Evolutionary conservation across 768 basidiomycete species (phyloP).

Genomic region (Mycena olivaceomarginata): DNA sequence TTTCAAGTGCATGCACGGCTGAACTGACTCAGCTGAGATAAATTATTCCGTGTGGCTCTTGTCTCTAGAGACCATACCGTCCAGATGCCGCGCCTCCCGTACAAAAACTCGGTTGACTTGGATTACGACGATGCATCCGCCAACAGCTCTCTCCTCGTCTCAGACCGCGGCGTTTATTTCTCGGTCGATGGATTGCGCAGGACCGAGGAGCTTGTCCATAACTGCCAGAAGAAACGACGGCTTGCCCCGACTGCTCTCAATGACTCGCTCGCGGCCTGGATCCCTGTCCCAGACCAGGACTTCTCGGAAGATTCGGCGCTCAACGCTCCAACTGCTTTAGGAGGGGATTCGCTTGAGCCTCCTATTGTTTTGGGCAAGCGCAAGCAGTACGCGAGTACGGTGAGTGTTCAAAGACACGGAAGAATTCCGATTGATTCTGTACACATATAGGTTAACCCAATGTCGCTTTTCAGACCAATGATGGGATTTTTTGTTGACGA

Average conservation of each 20-base stretch:
- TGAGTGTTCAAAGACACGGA: not conserved
- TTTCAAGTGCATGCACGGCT: too few species aligned
- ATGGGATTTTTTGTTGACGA: not conserved
- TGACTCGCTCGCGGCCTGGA: not conserved
- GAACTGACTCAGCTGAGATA: too few species aligned
- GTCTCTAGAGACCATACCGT: not conserved
- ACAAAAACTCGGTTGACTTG: not conserved
- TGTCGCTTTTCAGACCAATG: constrained; percentile 1
- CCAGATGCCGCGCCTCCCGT: too few species aligned
- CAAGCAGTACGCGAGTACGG: not conserved
- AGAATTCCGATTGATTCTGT: not conserved
- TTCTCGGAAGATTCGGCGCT: not conserved
- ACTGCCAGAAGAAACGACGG: not conserved
- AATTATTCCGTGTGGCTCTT: too few species aligned
- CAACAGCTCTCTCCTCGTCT: not conserved
- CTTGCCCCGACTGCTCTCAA: not conserved
- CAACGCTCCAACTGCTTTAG: too few species aligned
- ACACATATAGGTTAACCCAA: not conserved
- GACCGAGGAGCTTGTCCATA: not conserved
- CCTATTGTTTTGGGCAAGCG: not conserved
- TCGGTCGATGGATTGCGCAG: not conserved
- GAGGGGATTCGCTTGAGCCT: not conserved
- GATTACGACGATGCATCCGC: not conserved
- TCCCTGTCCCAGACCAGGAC: not conserved
- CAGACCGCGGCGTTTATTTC: not conserved